A percentile compares a stretch with the other conserved stretches of the same genome.
Evolutionary conservation across 2,329 filamentous ascomycete genomes (phyloP).

Genomic region (Aspergillus piperis): DNA sequence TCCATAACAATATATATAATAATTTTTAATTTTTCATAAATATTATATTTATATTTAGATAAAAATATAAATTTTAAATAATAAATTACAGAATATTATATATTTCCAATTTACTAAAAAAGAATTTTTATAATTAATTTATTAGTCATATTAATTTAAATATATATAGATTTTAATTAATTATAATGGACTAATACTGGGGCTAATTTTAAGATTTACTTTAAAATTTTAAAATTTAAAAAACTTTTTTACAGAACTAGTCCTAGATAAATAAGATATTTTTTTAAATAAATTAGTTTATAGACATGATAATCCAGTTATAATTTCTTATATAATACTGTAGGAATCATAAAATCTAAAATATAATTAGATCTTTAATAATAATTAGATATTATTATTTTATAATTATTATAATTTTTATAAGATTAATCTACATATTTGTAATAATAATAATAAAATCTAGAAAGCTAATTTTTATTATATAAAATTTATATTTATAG

Average conservation of each 20-base stretch:
- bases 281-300: too few species aligned
- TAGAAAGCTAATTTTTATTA: not conserved
- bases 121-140: not conserved
- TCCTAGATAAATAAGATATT: too few species aligned
- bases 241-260: too few species aligned
- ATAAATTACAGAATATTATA: not conserved
- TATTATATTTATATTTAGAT: not conserved
- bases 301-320: too few species aligned
- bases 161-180: not conserved
- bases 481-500: not conserved
- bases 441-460: not conserved
- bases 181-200: too few species aligned
- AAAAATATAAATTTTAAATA: not conserved
- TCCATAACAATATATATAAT: not conserved
- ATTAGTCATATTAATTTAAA: not conserved
- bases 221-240: too few species aligned
- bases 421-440: not conserved
- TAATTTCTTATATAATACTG: too few species aligned
- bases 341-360: too few species aligned
- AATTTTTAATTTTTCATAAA: not conserved
- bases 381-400: not conserved
- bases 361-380: too few species aligned
- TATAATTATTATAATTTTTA: not conserved
- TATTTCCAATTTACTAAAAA: not conserved
- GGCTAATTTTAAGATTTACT: too few species aligned